Base-by-base conservation (phyloP, 2,329 filamentous ascomycete species). In the Myriosclerotinia scirpicola region DNA sequence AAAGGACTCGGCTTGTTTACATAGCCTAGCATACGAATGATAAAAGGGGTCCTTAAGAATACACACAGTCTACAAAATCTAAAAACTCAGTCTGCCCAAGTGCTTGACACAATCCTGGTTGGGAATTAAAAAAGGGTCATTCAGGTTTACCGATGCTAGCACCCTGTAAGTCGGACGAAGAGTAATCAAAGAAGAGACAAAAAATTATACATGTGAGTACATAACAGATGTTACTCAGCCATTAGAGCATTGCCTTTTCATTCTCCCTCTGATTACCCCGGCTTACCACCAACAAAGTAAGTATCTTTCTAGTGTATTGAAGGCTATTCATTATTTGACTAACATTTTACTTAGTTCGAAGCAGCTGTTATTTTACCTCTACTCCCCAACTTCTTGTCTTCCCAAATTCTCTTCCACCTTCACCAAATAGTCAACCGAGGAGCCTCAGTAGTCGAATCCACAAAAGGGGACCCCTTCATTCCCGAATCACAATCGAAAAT, bases 361-460 rank as follows among this genome's bases (percentile, higher is more conserved):
- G 17, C 20, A 48, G 42, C n/a, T 48, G 6, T 48, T n/a, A 7
- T 36, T 50, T 3, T 38, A 22, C 1, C 5, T 3, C 3, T 3
- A 58, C 22, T 15, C 8, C 54, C 2, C 48, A 14, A 52, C 22
- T 26, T 5, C 9, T 38, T 4, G 6, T 36, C 5, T 12, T n/a
- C 34, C 9, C 7, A 38, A 8, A 11, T 22, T 22, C 2, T 36
- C 20, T 7, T 12, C 2, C 42, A 36, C 17, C 17, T 9, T 5
- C 12, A n/a, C 17, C 40, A n/a, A 20, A 36, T 36, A n/a, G 4
- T 36, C 20, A 5, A 36, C 17, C 1, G 2, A 20, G 22, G 9
- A 22, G 6, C 1, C 26, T 11, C 8, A 1, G 5, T 36, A 2
- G 0, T 48, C 8, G 0, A 17, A 20, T 17, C 4, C 12, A 6